These are phyloP conservation scores for Angophora floribunda DNA, from an alignment of 345 rosid species.

Conservation along the genomic window DNA sequence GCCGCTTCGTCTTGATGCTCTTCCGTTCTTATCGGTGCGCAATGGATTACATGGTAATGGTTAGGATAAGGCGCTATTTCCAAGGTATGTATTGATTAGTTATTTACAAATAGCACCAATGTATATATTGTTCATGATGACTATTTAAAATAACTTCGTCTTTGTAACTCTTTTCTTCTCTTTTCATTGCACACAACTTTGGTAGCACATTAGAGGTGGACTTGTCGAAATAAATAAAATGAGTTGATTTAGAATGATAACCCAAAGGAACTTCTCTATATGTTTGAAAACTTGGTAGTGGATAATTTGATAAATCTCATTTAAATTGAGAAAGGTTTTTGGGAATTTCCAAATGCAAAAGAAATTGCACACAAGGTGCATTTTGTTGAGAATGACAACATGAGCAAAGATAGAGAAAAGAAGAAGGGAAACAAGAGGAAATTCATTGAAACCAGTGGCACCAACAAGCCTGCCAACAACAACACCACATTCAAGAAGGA, in stretches of 20 bases:
- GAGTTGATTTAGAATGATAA: too few relatives aligned
- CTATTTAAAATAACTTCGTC: too few relatives aligned
- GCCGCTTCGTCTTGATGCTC: neutral
- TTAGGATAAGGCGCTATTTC: too few relatives aligned
- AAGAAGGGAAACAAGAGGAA: neutral
- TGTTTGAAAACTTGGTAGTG: neutral
- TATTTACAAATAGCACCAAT: too few relatives aligned
- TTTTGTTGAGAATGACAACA: neutral
- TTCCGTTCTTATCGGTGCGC: neutral
- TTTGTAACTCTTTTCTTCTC: neutral
- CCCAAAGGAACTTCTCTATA: neutral
- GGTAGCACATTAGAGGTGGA: neutral
- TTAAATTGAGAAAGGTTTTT: neutral
- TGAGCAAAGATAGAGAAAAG: neutral
- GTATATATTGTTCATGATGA: too few relatives aligned
- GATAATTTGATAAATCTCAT: neutral
- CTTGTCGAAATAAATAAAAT: too few relatives aligned
- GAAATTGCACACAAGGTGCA: neutral
- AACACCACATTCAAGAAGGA: neutral
- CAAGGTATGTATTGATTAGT: too few relatives aligned
- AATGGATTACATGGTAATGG: neutral
- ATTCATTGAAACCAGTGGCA: neutral
- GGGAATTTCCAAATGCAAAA: neutral
- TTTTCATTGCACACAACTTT: neutral
- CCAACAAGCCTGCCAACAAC: neutral